Evolutionary conservation across 2,329 filamentous ascomycete species (phyloP), one percentile per base, ranked within the genome.

Genomic region (Fonsecaea pedrosoi): DNA sequence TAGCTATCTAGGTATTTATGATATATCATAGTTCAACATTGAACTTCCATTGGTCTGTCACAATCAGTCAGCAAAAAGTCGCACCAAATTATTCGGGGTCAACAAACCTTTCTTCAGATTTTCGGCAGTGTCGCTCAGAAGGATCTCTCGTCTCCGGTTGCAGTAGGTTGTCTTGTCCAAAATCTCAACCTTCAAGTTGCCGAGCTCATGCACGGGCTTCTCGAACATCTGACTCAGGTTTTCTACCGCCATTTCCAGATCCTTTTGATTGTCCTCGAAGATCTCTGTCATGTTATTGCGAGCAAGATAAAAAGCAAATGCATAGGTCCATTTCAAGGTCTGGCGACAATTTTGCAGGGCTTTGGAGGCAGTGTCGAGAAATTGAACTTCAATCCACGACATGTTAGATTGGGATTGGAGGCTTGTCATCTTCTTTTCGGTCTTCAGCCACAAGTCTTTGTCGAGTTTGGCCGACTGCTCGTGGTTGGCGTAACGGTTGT

Each of bases 371-470:
- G 92, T 90, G 75, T 97, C 92, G 25, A 99, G 86, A 77, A 98
- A 99, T 76, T 99, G 95, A 6, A 99, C 95, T 77, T 99, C 95
- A 67, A 99, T 99, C 95, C 95, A 99, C 0, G 94, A 97, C 88
- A 99, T 93, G 70, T 92, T 93, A 0, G 94, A 97, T 34, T 92
- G 89, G 45, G 91, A 93, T 79, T 99, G 95, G 53, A 99, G 85
- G 77, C 95, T 91, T 35, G 94, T 91, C 95, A 99, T 99, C 85
- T 99, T 99, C 86, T 94, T 96, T 80, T 99, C 94, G 0, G 95
- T 98, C 85, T 97, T 97, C 58, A 91, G 84, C 72, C 93, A 97
- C 60, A 98, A 91, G 78, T 99, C 95, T 81, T 94, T 97, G 79
- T 99, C 95, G 18, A 99, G 86, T 73, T 94, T 94, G 8, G 95